Conservation (phyloP, 2,329 filamentous ascomycete genomes). For the Alternaria longipes region DNA sequence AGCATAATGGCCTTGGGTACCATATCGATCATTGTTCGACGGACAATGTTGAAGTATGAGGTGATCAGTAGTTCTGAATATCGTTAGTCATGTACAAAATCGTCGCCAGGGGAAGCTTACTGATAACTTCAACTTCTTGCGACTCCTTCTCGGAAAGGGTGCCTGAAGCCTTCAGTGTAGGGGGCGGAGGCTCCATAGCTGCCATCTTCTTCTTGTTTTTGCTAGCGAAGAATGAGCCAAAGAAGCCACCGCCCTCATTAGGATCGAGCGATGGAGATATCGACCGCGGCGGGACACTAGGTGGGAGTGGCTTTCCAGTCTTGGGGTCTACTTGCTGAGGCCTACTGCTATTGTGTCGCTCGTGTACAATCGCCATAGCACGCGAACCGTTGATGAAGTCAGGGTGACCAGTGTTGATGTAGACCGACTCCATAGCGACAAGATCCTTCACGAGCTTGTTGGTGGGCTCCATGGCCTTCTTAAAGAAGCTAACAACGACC, state of each 20-base stretch:
- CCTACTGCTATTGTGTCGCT: slow-evolving; percentile 81
- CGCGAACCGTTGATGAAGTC: slow-evolving; percentile 97
- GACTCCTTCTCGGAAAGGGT: slow-evolving; percentile 92
- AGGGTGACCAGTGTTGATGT: slow-evolving; percentile 97
- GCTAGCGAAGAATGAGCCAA: slow-evolving; percentile 96
- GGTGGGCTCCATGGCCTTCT: slow-evolving; percentile 97
- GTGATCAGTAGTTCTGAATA: slow-evolving; percentile 85
- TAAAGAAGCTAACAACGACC: slow-evolving; percentile 94
- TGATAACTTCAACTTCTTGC: slow-evolving; percentile 98
- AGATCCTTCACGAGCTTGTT: slow-evolving; percentile 96
- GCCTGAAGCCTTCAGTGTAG: slow-evolving; percentile 92
- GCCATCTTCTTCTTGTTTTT: slow-evolving; percentile 99
- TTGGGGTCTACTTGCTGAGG: slow-evolving; percentile 97
- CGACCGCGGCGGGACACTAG: slow-evolving; percentile 72
- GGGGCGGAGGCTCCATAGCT: slow-evolving; percentile 96
- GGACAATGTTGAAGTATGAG: slow-evolving; percentile 98
- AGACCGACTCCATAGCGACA: slow-evolving; percentile 94
- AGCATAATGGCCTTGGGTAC: slow-evolving; percentile 99
- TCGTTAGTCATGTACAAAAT: slow-evolving; percentile 26
- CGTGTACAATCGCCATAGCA: slow-evolving; percentile 98
- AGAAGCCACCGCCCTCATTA: slow-evolving; percentile 78
- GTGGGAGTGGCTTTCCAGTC: slow-evolving; percentile 90
- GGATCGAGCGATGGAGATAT: slow-evolving; percentile 76
- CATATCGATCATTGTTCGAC: slow-evolving; percentile 99
- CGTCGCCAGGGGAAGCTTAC: slow-evolving; percentile 61